These are phyloP conservation scores for Colletotrichum simmondsii DNA, from an alignment of 2,329 filamentous ascomycete genomes.

Conservation along the genomic window DNA sequence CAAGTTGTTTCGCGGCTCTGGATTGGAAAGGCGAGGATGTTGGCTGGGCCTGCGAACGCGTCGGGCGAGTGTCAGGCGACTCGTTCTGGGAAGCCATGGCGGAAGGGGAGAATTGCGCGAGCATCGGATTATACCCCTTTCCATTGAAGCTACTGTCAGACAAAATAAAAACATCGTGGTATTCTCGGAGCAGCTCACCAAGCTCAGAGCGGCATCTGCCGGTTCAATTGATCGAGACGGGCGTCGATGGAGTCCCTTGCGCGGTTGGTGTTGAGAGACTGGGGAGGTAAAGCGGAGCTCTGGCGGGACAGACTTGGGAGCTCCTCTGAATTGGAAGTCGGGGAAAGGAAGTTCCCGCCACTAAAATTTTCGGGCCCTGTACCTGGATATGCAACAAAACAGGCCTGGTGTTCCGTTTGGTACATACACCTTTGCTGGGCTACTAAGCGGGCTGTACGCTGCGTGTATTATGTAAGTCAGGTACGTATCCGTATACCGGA, in stretches of 20 bases:
- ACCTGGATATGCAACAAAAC: not conserved
- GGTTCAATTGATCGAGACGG: slow-evolving; percentile 17
- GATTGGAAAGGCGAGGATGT: slow-evolving; percentile 28
- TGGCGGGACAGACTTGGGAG: slow-evolving; percentile 11
- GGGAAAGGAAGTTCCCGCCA: slow-evolving; percentile 35
- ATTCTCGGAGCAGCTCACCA: slow-evolving; percentile 18
- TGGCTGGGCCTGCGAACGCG: slow-evolving; percentile 34
- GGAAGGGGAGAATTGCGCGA: slow-evolving; percentile 26
- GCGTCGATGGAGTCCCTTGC: slow-evolving; percentile 16
- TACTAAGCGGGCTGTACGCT: not conserved
- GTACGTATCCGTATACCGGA: no score
- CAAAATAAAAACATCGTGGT: slow-evolving; percentile 14
- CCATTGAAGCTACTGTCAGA: slow-evolving; percentile 17
- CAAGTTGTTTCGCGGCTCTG: slow-evolving; percentile 61
- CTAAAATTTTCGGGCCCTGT: slow-evolving; percentile 27
- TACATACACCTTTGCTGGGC: not conserved
- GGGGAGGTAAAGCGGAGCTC: slow-evolving; percentile 27
- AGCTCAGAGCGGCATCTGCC: slow-evolving; percentile 9
- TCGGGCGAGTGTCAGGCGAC: slow-evolving; percentile 25
- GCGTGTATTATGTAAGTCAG: no score
- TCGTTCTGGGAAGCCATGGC: slow-evolving; percentile 33
- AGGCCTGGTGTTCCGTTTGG: no score
- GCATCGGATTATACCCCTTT: slow-evolving; percentile 27
- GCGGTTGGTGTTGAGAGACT: slow-evolving; percentile 10
- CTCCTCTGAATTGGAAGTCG: slow-evolving; percentile 23